These are phyloP conservation scores for Thymus mandschuricus DNA, from an alignment of 257 asterid species.

Conservation along the genomic window DNA sequence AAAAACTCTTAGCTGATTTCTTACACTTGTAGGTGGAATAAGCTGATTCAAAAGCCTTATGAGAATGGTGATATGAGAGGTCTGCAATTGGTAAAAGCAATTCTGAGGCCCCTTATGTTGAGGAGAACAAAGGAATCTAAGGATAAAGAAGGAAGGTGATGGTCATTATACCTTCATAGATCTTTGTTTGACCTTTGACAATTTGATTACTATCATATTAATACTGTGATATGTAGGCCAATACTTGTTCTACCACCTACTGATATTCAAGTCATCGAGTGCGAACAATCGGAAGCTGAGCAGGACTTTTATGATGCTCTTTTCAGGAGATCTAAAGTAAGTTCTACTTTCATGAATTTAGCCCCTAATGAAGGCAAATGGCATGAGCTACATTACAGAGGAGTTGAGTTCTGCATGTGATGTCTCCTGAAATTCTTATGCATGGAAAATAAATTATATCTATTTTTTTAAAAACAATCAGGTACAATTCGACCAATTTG, in stretches of 20 bases:
- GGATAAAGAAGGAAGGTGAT: slow-evolving; percentile 81
- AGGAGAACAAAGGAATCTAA: slow-evolving; percentile 86
- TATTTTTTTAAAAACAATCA: slow-evolving; percentile 38
- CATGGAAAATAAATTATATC: neutral
- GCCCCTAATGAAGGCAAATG: no score
- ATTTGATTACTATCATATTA: slow-evolving; percentile 8
- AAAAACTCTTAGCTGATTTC: neutral
- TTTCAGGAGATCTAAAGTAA: slow-evolving; percentile 80
- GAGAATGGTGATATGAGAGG: slow-evolving; percentile 80
- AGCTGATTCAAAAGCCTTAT: slow-evolving; percentile 77
- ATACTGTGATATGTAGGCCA: slow-evolving; percentile 55
- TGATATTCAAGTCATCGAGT: slow-evolving; percentile 64
- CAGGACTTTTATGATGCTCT: slow-evolving; percentile 78
- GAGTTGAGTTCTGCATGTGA: neutral
- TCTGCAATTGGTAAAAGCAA: slow-evolving; percentile 71
- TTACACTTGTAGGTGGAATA: slow-evolving; percentile 69
- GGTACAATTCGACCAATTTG: slow-evolving; percentile 82
- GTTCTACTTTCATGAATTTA: slow-evolving; percentile 25
- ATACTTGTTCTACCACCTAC: slow-evolving; percentile 90
- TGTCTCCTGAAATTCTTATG: slow-evolving; percentile 10
- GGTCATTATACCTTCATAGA: slow-evolving; percentile 8
- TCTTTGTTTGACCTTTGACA: neutral
- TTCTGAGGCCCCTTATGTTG: slow-evolving; percentile 78
- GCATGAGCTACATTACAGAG: neutral
- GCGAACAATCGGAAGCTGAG: slow-evolving; percentile 77